These are phyloP conservation scores for Verbena officinalis DNA, from an alignment of 257 asterid genomes.

Conservation along the genomic window DNA sequence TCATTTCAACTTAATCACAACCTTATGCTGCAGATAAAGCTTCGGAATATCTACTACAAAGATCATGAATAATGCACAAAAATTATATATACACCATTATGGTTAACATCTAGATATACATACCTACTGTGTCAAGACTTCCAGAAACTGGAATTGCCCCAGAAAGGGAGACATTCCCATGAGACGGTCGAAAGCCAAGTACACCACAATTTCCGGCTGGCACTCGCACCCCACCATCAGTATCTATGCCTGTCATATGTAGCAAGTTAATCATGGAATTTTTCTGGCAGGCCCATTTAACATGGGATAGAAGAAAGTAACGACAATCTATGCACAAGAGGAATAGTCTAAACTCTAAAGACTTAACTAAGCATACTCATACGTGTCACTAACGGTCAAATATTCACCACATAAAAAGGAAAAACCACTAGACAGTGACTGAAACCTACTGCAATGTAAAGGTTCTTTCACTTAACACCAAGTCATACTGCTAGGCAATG, in stretches of 20 bases:
- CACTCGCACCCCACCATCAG: conserved; percentile 92
- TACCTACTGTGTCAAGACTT: conserved; percentile 95
- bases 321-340: conserved; percentile 11
- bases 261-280: conserved; percentile 29
- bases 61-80: conserved; percentile 2
- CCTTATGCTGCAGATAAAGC: conserved; percentile 16
- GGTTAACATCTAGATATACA: conserved; percentile 24
- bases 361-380: neutral
- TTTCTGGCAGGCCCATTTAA: neutral
- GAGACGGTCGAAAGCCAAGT: conserved; percentile 90
- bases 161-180: conserved; percentile 69
- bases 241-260: conserved; percentile 73
- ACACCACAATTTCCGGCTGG: conserved; percentile 96
- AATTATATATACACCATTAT: neutral
- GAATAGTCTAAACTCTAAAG: neutral
- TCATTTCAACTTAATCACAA: neutral
- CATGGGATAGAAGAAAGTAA: neutral
- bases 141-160: conserved; percentile 82
- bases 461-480: neutral
- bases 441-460: no score
- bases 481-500: neutral
- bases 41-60: conserved; percentile 4
- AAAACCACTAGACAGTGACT: conserved; percentile 13
- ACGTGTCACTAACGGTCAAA: neutral
- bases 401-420: neutral